Conservation (phyloP, 306 rosid species). For the Cucurbita argyrosperma region DNA sequence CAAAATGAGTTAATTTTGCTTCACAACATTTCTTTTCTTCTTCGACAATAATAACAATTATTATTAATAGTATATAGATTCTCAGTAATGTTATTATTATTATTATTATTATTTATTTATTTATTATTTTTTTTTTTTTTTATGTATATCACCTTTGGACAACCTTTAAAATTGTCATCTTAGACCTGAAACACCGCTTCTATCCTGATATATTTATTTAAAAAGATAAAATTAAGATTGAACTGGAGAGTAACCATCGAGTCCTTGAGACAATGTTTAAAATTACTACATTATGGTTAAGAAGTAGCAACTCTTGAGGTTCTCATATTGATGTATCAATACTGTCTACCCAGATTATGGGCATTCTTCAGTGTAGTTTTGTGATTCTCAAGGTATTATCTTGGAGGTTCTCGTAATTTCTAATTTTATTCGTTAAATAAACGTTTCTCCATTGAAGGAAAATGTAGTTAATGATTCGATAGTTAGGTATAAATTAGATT, state of each 20-base stretch:
- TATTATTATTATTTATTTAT: too few relatives aligned
- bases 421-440: not conserved
- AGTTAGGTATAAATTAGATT: not conserved
- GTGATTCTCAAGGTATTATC: not conserved
- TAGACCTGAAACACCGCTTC: not conserved
- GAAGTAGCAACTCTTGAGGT: not conserved
- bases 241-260: not conserved
- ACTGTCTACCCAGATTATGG: not conserved
- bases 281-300: not conserved
- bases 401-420: not conserved
- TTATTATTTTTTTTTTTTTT: too few relatives aligned
- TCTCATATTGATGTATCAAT: not conserved
- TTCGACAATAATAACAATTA: too few relatives aligned
- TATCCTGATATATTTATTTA: not conserved
- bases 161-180: not conserved
- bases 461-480: not conserved
- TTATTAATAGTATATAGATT: not conserved
- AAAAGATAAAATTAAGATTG: not conserved
- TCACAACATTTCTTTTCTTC: not conserved
- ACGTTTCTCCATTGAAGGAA: not conserved
- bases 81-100: not conserved
- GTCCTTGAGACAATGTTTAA: not conserved
- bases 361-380: not conserved
- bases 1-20: not conserved
- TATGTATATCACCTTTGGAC: not conserved